Conservation (phyloP, 768 basidiomycete species). For the Erythrobasidium yunnanense region DNA sequence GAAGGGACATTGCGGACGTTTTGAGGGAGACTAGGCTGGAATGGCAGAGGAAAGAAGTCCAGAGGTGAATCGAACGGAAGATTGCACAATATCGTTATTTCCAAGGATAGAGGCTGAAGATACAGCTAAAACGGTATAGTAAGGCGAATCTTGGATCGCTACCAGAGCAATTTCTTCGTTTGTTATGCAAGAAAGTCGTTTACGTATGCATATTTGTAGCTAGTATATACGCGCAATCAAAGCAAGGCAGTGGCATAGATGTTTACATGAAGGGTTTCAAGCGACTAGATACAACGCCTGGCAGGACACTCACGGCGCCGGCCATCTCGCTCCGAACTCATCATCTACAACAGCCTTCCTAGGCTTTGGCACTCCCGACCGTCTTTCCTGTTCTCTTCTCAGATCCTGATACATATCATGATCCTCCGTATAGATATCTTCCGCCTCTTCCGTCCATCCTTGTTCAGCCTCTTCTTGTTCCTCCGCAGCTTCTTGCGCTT, state of each 20-base stretch:
- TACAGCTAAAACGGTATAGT: no score
- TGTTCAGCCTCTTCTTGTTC: slow-evolving; percentile 30
- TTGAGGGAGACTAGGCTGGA: neutral
- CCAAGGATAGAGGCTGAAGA: no score
- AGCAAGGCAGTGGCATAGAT: neutral
- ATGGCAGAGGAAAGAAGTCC: neutral
- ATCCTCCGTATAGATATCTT: slow-evolving; percentile 30
- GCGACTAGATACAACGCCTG: no score
- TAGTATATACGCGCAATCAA: no score
- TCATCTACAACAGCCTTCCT: neutral
- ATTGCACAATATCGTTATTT: neutral
- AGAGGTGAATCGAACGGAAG: neutral
- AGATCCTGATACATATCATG: slow-evolving; percentile 23
- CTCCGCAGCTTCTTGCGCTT: slow-evolving; percentile 18
- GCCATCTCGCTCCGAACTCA: neutral
- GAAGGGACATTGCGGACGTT: slow-evolving; percentile 34
- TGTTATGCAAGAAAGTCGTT: no score
- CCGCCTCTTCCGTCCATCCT: slow-evolving; percentile 28
- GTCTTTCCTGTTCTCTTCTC: neutral
- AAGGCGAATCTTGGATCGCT: no score
- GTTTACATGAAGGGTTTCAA: no score
- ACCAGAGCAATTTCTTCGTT: no score
- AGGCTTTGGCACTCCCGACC: neutral
- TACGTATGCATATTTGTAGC: no score
- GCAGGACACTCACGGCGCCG: neutral